These are phyloP conservation scores for Cystofilobasidium bisporidii DNA, from an alignment of 768 basidiomycete species.

Conservation along the genomic window DNA sequence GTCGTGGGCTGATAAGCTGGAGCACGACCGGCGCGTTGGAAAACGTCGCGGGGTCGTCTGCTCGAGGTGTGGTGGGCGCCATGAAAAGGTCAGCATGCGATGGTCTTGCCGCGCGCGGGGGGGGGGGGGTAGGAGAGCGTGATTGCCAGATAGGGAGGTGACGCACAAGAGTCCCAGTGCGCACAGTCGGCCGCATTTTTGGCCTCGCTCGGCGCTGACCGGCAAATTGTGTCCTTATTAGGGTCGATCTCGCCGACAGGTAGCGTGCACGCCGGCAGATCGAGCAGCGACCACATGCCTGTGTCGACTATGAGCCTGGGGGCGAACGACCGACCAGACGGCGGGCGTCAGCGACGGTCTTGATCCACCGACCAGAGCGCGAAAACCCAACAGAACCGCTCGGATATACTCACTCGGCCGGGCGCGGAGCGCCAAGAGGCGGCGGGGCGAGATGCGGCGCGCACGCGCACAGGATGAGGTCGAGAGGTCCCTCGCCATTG, in stretches of 20 bases:
- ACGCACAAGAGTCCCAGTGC: slow-evolving; percentile 45
- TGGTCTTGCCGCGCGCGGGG: slow-evolving; percentile 21
- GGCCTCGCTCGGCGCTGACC: slow-evolving; percentile 45
- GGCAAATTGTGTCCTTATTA: slow-evolving; percentile 46
- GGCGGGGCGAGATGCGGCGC: slow-evolving; percentile 56
- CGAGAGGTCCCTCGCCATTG: slow-evolving; percentile 48
- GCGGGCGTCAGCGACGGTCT: too few species aligned
- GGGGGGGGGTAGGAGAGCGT: slow-evolving; percentile 32
- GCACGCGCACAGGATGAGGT: slow-evolving; percentile 60
- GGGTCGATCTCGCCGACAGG: slow-evolving; percentile 60
- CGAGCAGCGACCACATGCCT: slow-evolving; percentile 57
- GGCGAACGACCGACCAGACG: neutral
- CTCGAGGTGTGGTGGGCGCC: slow-evolving; percentile 29
- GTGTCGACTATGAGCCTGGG: slow-evolving; percentile 51
- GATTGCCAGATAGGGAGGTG: too few species aligned
- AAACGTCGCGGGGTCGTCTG: slow-evolving; percentile 54
- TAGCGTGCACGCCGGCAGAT: slow-evolving; percentile 54
- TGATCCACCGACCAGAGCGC: neutral
- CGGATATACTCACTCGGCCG: slow-evolving; percentile 49
- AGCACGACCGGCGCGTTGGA: slow-evolving; percentile 55
- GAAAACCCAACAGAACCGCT: neutral
- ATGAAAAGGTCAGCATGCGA: slow-evolving; percentile 41
- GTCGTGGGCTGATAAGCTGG: slow-evolving; percentile 51
- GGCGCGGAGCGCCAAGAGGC: slow-evolving; percentile 38
- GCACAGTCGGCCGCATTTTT: slow-evolving; percentile 50